Conservation (phyloP, 176 grass and related monocot species). For the Chrysopogon serrulatus region DNA sequence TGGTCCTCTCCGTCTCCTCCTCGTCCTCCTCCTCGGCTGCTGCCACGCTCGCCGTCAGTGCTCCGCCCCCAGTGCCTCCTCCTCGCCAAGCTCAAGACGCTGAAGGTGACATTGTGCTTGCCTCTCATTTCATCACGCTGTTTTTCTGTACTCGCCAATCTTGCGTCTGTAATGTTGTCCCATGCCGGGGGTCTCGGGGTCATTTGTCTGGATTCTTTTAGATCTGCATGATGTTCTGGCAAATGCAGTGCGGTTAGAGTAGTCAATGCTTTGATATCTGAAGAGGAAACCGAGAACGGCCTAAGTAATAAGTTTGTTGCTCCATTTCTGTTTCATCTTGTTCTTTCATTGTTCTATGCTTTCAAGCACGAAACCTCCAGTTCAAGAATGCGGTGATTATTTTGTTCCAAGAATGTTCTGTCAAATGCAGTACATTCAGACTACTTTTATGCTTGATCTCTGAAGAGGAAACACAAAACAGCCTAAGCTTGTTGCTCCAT, state of each 20-base stretch:
- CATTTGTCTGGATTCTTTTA: neutral
- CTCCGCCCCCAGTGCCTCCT: neutral
- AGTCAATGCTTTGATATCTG: neutral
- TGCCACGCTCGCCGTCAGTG: conserved; percentile 33
- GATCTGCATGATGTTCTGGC: neutral
- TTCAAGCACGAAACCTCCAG: neutral
- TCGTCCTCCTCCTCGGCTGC: conserved; percentile 6
- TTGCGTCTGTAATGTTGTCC: neutral
- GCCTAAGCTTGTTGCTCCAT: neutral
- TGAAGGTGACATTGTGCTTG: conserved; percentile 20
- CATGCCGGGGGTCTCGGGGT: neutral
- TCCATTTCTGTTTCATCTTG: neutral
- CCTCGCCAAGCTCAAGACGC: conserved; percentile 12
- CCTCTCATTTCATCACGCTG: neutral
- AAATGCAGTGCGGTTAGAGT: neutral
- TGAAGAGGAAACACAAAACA: neutral
- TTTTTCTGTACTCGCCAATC: neutral
- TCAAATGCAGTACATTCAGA: neutral
- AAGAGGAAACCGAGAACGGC: neutral
- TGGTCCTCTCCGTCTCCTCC: conserved; percentile 16
- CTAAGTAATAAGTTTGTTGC: neutral
- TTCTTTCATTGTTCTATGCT: neutral
- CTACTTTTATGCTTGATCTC: neutral
- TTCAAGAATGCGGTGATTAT: neutral
- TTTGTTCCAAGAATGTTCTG: neutral